These are phyloP conservation scores for Solanum hybrid DNA, from an alignment of 305 asterid genomes.

Conservation along the genomic window DNA sequence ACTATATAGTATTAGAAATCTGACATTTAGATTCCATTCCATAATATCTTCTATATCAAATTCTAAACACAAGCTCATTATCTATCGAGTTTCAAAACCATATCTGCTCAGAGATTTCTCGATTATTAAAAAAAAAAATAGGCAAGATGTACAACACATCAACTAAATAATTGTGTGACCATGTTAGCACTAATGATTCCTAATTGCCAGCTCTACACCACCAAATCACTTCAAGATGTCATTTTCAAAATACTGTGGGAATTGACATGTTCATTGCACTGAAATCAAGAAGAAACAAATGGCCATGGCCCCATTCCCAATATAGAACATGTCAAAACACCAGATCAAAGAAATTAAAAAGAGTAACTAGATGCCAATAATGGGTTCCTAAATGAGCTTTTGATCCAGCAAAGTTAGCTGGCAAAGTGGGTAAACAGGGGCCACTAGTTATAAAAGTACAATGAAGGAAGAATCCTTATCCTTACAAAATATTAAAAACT, in stretches of 20 bases:
- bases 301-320: conserved; percentile 4
- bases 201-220: conserved; percentile 5
- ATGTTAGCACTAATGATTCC: neutral
- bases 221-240: conserved; percentile 9
- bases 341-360: neutral
- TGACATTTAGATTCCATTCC: neutral
- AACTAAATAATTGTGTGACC: neutral
- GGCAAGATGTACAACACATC: neutral
- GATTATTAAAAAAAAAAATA: neutral
- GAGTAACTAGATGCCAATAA: neutral
- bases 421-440: conserved; percentile 3
- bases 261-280: conserved; percentile 7
- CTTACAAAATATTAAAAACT: neutral
- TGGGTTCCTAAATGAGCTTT: neutral
- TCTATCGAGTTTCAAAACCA: neutral
- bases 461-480: neutral
- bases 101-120: neutral
- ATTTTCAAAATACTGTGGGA: conserved; percentile 1
- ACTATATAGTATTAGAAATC: neutral
- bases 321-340: conserved; percentile 10
- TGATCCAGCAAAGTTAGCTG: conserved; percentile 14
- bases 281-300: conserved; percentile 11
- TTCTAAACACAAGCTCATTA: neutral
- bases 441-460: conserved; percentile 8
- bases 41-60: neutral